Base-by-base conservation (phyloP, 1,284 basidiomycete species). In the Ustilago tritici region DNA sequence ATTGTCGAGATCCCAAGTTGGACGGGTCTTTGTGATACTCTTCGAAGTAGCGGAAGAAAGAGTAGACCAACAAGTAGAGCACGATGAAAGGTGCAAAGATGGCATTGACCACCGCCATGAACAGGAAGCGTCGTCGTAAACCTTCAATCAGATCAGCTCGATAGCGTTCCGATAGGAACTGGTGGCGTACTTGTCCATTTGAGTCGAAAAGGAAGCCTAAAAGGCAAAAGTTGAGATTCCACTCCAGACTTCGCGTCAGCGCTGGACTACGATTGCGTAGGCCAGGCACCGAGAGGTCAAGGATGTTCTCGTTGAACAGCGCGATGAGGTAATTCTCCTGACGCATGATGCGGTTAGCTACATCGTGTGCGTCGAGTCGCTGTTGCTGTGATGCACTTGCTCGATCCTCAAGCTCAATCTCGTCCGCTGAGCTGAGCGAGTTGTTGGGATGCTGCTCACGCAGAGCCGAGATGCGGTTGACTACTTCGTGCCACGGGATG, bases 11-110 rank as follows among this genome's bases (percentile, higher is more conserved):
- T 31, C 95, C 93, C 56, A 98, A 93, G 0, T 93, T 92, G 0
- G 95, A 96, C 1, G 96, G 96, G 83, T 99, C 94, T 87, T 98
- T 95, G 90, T 95, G 96, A 84, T 98, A 98, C 89, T 99, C 95
- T 61, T 98, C 96, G 80, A 99, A 99, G 87, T 99, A 99, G 15
- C 95, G 93, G 89, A 99, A 99, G 90, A 99, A 99, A 1, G 95
- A 98, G 87, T 97, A 99, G 90, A 98, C 92, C 52, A 98, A 87
- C 52, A 98, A 90, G 87, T 98, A 99, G n/a, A 95, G 88, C 40
- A 99, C 93, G 81, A 99, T 98, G 87, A 98, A 96, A 0, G 97
- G 97, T 1, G 94, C 94, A 82, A 98, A 95, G 15, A 96, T 90
- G 2, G 93, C 93, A 81, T 99, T 99, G 68, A 98, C 87, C 58